Base-by-base conservation (phyloP, 768 basidiomycete genomes). In the Termitomyces sp. region DNA sequence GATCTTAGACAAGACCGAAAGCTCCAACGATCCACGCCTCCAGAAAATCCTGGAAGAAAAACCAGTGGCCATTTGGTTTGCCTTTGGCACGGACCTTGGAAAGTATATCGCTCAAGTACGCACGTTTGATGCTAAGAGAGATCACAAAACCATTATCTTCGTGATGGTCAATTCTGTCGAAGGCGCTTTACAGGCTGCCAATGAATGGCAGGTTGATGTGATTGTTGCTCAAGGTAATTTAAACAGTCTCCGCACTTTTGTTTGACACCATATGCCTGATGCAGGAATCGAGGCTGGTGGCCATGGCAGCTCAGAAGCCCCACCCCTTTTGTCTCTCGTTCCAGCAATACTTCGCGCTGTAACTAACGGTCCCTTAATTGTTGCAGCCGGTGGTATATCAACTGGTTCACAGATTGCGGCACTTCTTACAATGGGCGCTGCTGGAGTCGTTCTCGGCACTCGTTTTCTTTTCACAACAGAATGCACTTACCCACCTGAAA, bases 221-320 rank as follows among this genome's bases (percentile, higher is more conserved):
- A 60, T 90, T 33, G 83, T 89, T 4, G 83, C 79, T 0, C 88
- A 90, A 79, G 87, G 88, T 54, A 24, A n/a, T 39, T 50, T 30
- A 4, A 15, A 18, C 1, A 39, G 2, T 47, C 16, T 41, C 4
- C 5, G 16, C 16, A 9, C 0, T 13, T 57, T 46, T 5, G 34
- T 53, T 6, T 48, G 75, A 22, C 65, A 83, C 22, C 68, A 50
- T 50, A 15, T 13, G n/a, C 36, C 18, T 31, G 18, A 30, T 52
- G 13, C 22, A 81, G 81, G 81, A 13, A 72, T 67, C 54, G 82
- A 83, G 63, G 73, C 80, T 6, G 82, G 81, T 4, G 82, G 82
- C 7, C 81, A 81, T 63, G 80, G 78, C 2, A 61, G 69, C 30
- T 61, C 69, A 0, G 59, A 67, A 22, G 73, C 80, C 1, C 76